These are phyloP conservation scores for Trichoderma sp. DNA, from an alignment of 2,329 filamentous ascomycete species.

Conservation along the genomic window DNA sequence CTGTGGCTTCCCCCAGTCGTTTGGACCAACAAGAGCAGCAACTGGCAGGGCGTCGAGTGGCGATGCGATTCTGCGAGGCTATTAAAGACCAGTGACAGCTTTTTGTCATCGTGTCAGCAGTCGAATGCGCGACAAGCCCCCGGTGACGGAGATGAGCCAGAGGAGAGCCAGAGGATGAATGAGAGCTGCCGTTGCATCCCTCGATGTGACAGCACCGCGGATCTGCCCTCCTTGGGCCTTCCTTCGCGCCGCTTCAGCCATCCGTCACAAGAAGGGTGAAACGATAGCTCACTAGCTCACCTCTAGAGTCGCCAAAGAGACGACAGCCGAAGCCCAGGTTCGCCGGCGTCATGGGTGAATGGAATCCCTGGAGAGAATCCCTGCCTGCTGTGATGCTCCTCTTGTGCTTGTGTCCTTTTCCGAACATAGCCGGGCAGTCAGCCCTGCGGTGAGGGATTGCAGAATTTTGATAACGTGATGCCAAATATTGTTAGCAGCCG, in stretches of 20 bases:
- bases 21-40: background rate
- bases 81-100: background rate
- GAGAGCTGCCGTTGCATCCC: background rate
- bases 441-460: background rate
- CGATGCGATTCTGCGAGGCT: background rate
- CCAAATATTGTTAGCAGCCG: background rate
- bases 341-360: background rate
- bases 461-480: constrained; percentile 4
- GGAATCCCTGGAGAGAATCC: constrained; percentile 1
- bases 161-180: background rate
- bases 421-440: constrained; percentile 7
- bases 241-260: background rate
- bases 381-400: background rate
- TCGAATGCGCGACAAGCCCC: background rate
- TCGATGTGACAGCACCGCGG: background rate
- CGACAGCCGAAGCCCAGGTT: constrained; percentile 8
- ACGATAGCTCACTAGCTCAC: constrained; percentile 4
- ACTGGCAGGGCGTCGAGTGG: background rate
- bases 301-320: background rate
- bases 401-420: background rate
- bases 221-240: background rate
- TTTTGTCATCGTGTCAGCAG: background rate
- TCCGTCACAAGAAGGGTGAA: background rate
- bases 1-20: constrained; percentile 2
- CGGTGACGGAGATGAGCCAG: background rate